Conservation (phyloP, 768 basidiomycete genomes). For the Phlebiopsis gigantea region DNA sequence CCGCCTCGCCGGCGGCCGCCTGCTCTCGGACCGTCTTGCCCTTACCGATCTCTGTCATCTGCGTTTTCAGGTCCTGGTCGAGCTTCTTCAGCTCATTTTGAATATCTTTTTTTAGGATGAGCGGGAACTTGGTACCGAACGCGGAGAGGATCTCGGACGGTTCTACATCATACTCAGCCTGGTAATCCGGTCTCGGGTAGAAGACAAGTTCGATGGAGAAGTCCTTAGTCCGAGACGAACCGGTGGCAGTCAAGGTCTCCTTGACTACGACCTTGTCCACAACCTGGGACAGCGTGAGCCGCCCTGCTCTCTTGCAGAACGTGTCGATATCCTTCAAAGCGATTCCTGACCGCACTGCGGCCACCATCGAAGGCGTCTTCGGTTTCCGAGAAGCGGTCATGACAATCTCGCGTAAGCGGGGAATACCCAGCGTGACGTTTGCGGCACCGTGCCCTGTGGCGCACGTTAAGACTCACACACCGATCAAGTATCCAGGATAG, state of each 20-base stretch:
- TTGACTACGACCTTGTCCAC: constrained; percentile 78
- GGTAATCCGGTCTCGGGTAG: constrained; percentile 83
- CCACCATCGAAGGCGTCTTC: constrained; percentile 95
- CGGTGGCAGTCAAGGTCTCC: constrained; percentile 66
- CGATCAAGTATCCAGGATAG: too few species aligned
- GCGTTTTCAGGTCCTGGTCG: constrained; percentile 70
- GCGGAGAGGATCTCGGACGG: constrained; percentile 66
- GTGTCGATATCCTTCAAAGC: constrained; percentile 50
- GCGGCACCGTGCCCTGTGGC: constrained; percentile 90
- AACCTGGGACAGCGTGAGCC: constrained; percentile 82
- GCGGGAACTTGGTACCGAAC: constrained; percentile 73
- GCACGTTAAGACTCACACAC: background rate
- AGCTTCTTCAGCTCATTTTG: constrained; percentile 80
- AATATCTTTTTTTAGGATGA: constrained; percentile 81
- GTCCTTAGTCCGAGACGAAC: constrained; percentile 65
- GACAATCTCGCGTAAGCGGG: constrained; percentile 96
- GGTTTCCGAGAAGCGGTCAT: constrained; percentile 97
- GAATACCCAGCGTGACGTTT: constrained; percentile 98
- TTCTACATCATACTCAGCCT: constrained; percentile 73
- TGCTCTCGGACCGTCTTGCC: constrained; percentile 52
- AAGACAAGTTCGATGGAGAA: constrained; percentile 81
- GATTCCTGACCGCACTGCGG: constrained; percentile 57
- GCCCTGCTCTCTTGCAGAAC: constrained; percentile 89
- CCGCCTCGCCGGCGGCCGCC: constrained; percentile 38
- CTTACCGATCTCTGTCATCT: constrained; percentile 79